Evolutionary conservation across 2,329 filamentous ascomycete genomes (phyloP), one percentile per base, ranked within the genome.

Genomic region (Pseudogymnoascus sp.): DNA sequence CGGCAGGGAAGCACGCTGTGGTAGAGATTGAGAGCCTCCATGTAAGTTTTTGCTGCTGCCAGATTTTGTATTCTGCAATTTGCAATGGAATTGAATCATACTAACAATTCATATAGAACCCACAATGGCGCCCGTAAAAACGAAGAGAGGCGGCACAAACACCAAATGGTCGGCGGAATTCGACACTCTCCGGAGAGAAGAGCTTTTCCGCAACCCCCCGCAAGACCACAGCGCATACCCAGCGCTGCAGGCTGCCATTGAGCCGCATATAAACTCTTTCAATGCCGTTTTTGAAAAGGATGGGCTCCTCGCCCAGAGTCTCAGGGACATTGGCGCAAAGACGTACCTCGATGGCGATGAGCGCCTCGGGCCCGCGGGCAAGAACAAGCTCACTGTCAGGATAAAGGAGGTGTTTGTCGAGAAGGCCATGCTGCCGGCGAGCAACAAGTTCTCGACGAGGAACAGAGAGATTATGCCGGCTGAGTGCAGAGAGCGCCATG

Each of bases 241-340:
- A 12, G 84, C 89, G 21, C 85, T 99, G 59, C 89, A 93, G 70
- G 84, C 84, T 66, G 90, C 93, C n/a, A 87, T 97, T 65, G 83
- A 90, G 68, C 95, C 95, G 60, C 95, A 99, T 76, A 89, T 97
- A 70, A 88, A 97, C 72, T 95, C 95, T 5, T 99, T 97, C 84
- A 96, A 99, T 79, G 87, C 87, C 61, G 82, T 97, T 59, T 96
- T 97, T 73, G 84, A 87, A 34, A 81, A 83, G 64, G 83, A 88
- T 75, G 91, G 90, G 62, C 79, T 89, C 61, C 75, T 99, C 62
- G 84, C 89, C 60, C 87, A 91, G 67, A 92, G 84, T 11, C 75
- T 97, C 65, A 85, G 84, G 72, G 95, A 99, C 73, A 97, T 99
- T 77, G 95, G 93, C 71, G 89, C 85, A 67, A 96, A 93, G 78